A percentile compares a stretch with the other conserved stretches of the same genome.
These are phyloP conservation scores for Myrica gale DNA, from an alignment of 306 rosid species.

Conservation along the genomic window DNA sequence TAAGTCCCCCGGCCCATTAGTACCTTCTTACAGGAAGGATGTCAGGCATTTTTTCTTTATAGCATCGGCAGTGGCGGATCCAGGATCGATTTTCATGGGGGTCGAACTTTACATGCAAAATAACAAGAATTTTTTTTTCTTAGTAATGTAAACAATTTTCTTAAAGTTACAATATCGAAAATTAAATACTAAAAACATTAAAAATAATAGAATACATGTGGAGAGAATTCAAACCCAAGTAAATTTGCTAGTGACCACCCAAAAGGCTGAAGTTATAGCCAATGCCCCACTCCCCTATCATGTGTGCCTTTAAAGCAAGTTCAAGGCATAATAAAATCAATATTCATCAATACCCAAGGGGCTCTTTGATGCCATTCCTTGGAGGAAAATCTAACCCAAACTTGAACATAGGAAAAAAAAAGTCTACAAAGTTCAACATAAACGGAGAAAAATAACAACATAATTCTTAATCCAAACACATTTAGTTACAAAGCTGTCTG, in stretches of 20 bases:
- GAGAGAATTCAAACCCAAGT: neutral
- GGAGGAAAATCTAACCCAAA: conserved; percentile 34
- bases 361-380: conserved; percentile 18
- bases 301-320: neutral
- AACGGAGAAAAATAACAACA: conserved; percentile 27
- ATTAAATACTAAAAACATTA: too few relatives aligned
- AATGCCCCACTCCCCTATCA: neutral
- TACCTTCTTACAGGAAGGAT: too few relatives aligned
- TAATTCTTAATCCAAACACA: conserved; percentile 39
- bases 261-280: neutral
- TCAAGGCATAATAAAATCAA: neutral
- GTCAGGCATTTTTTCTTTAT: too few relatives aligned
- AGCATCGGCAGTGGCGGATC: too few relatives aligned
- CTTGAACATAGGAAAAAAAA: conserved; percentile 37
- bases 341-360: conserved; percentile 4
- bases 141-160: too few relatives aligned
- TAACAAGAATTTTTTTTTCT: too few relatives aligned
- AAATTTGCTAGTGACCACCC: neutral
- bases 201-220: neutral
- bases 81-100: too few relatives aligned
- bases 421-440: conserved; percentile 33
- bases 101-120: too few relatives aligned
- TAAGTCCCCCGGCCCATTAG: neutral
- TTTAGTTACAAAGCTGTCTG: conserved; percentile 81
- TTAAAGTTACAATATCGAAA: too few relatives aligned